phyloP scores from a whole-genome alignment of 2,329 filamentous ascomycete genomes.

The Macrophomina tecta region DNA sequence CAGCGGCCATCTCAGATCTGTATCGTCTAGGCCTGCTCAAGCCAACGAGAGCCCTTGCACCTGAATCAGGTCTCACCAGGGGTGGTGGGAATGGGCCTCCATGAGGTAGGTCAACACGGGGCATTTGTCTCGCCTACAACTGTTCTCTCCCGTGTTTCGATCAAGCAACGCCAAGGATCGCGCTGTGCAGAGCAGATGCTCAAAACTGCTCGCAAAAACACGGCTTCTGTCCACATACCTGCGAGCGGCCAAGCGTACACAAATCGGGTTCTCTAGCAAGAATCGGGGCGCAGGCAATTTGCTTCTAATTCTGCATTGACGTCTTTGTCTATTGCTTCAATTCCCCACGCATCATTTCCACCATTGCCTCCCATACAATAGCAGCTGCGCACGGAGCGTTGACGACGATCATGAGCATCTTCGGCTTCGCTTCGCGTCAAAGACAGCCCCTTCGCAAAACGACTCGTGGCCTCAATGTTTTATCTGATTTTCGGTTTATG shows the following conservation, averaged over 20 bases:
- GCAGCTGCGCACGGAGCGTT: background rate
- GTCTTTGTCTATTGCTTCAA: background rate
- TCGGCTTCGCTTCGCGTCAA: constrained; percentile 10
- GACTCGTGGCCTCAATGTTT: constrained; percentile 22
- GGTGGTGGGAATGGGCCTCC: constrained; percentile 1
- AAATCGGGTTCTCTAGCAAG: background rate
- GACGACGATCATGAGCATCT: constrained; percentile 1
- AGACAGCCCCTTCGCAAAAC: background rate
- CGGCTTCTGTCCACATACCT: background rate
- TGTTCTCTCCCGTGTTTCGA: constrained; percentile 1
- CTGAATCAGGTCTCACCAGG: constrained; percentile 3
- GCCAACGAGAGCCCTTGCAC: constrained; percentile 12
- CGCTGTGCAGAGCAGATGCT: constrained; percentile 1
- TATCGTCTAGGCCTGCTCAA: constrained; percentile 18
- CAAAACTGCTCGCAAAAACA: background rate
- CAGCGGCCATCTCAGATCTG: constrained; percentile 10
- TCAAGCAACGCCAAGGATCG: constrained; percentile 21
- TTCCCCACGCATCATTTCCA: too few relatives aligned
- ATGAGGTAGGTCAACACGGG: background rate
- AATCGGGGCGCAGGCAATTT: background rate
- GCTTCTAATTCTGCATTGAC: background rate
- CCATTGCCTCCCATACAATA: background rate
- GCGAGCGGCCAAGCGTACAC: background rate
- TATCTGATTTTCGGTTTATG: constrained; percentile 17
- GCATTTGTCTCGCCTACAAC: background rate